Evolutionary conservation across 2,329 filamentous ascomycete genomes (phyloP), one percentile per base, ranked within the genome.

Genomic region (Ascochyta rabiei): DNA sequence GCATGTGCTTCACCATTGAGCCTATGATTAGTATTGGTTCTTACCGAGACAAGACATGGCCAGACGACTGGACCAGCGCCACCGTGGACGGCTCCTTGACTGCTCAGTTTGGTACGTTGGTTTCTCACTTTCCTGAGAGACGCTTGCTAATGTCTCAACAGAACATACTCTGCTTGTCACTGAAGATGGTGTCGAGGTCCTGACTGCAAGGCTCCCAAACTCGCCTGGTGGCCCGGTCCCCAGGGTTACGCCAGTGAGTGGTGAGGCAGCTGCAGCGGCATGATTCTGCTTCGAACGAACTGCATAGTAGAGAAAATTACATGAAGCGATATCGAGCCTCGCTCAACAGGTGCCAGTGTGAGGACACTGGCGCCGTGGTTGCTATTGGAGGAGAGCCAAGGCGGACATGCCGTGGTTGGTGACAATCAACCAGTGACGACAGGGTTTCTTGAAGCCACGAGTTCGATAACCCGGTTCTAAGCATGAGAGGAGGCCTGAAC

Each of bases 1-100:
- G 95, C 48, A 97, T 98, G 92, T 96, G 92, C 61, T 99, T 99
- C 70, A 99, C 95, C 0, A 99, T 99, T 58, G 95, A 99, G 79
- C 95, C 95, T 15, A 99, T 99, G 95, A 93, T 99, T 73, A 92
- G 91, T 35, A 76, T 97, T 50, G 95, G 95, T 54, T 93, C 90
- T 57, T 90, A 96, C 76, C 86, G 86, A 60, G 95, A 99, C 72
- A 89, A 95, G 74, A 98, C 92, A 0, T 99, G 95, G 95, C 95
- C 95, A 0, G 95, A 99, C 74, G 91, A 98, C 80, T 99, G 95
- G 95, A 99, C 95, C 1, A 96, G 92, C 76, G 90, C 91, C 5
- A 99, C 95, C 0, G 85, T 88, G 52, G 95, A 99, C 73, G 95
- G 95, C 45, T 90, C 89, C 76, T 82, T 86, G 72, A 96, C 93